Evolutionary conservation across 2,329 filamentous ascomycete genomes (phyloP).

Genomic region (Dothideomycetes sp.): DNA sequence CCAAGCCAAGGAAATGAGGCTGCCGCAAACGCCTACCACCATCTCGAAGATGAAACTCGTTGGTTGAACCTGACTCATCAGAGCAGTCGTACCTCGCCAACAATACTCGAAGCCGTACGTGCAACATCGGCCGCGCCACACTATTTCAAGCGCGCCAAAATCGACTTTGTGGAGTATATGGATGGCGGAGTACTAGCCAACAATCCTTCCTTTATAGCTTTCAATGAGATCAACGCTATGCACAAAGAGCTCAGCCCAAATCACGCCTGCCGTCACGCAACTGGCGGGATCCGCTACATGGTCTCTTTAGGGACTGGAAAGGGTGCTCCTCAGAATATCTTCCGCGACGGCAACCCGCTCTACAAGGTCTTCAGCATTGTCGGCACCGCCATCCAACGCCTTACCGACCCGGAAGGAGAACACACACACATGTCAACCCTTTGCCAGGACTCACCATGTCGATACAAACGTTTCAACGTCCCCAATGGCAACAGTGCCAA

Average conservation of each 20-base stretch:
- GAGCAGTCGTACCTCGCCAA: slow-evolving; percentile 2
- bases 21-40: not conserved
- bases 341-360: not conserved
- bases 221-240: no score
- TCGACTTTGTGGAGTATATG: slow-evolving; percentile 25
- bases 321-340: not conserved
- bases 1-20: not conserved
- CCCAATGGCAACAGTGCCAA: no score
- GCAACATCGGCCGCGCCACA: slow-evolving; percentile 21
- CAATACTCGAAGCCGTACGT: slow-evolving; percentile 17
- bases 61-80: not conserved
- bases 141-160: slow-evolving; percentile 23
- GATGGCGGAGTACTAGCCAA: slow-evolving; percentile 34
- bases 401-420: slow-evolving; percentile 4
- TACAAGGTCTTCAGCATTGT: slow-evolving; percentile 1
- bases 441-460: not conserved
- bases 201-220: slow-evolving; percentile 38
- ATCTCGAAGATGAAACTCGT: not conserved
- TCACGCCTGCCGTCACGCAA: no score
- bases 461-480: slow-evolving; percentile 8
- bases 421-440: not conserved
- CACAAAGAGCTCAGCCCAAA: no score
- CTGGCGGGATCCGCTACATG: slow-evolving; percentile 3
- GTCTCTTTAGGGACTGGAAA: slow-evolving; percentile 6
- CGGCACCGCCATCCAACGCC: not conserved